phyloP scores from a whole-genome alignment of 352 stramenopile species.

The Aphanomyces euteiches region DNA sequence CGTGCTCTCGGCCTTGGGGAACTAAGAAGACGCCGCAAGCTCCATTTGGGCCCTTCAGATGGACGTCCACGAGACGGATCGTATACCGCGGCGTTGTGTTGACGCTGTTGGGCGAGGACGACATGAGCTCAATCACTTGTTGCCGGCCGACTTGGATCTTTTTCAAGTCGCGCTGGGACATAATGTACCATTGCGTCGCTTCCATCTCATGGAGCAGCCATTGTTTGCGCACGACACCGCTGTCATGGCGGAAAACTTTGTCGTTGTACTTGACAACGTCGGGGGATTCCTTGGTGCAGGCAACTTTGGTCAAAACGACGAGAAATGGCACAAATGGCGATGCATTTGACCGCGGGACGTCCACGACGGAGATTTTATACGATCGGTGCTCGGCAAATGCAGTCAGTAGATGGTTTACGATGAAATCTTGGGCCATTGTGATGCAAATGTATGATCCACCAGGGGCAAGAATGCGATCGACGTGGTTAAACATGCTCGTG shows the following conservation, averaged over 20 bases:
- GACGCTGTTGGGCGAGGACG: constrained; percentile 21
- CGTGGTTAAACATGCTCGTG: constrained; percentile 62
- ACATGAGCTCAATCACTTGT: constrained; percentile 55
- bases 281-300: constrained; percentile 29
- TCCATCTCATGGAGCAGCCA: constrained; percentile 58
- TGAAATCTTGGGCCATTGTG: constrained; percentile 78
- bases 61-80: constrained; percentile 56
- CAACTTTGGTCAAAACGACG: constrained; percentile 41
- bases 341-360: constrained; percentile 38
- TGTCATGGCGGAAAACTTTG: constrained; percentile 42
- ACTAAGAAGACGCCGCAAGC: constrained; percentile 71
- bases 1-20: constrained; percentile 73
- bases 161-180: constrained; percentile 48
- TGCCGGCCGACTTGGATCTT: constrained; percentile 51
- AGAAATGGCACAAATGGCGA: constrained; percentile 54
- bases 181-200: constrained; percentile 56
- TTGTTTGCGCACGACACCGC: constrained; percentile 36
- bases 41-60: constrained; percentile 46
- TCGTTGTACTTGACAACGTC: constrained; percentile 42
- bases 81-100: constrained; percentile 52
- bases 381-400: constrained; percentile 40
- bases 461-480: constrained; percentile 53
- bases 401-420: constrained; percentile 53
- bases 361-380: constrained; percentile 22
- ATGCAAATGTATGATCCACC: constrained; percentile 68